A percentile compares a stretch with the other conserved stretches of the same genome.
phyloP scores from a whole-genome alignment of 164 flowering plant species.

The Vitis riparia region DNA sequence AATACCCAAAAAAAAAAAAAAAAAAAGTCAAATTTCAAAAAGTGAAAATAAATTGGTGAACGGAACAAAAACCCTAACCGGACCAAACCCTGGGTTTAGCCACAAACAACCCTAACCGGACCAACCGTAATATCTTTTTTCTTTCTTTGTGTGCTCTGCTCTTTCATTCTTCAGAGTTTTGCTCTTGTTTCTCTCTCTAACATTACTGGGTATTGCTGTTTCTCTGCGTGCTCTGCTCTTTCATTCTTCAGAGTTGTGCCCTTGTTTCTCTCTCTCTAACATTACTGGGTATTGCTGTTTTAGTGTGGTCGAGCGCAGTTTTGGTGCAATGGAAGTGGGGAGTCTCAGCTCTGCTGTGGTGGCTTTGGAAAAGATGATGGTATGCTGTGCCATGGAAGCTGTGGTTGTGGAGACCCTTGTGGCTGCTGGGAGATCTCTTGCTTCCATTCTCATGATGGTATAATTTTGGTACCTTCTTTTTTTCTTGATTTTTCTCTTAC shows the following conservation, averaged over 20 bases:
- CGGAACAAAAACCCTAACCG: constrained; percentile 24
- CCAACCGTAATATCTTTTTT: constrained; percentile 4
- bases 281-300: not conserved
- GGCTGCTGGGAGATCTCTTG: constrained; percentile 25
- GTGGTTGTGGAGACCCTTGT: constrained; percentile 24
- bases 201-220: not conserved
- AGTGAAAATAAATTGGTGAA: not conserved
- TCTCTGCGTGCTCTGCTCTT: not conserved
- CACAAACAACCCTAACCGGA: constrained; percentile 12
- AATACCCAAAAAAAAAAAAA: not conserved
- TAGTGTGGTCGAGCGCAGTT: constrained; percentile 6
- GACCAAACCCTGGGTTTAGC: constrained; percentile 21
- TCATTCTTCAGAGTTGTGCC: not conserved
- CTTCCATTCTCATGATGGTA: constrained; percentile 29
- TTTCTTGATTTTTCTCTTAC: not conserved
- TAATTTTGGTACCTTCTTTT: not conserved
- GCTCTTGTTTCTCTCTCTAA: not conserved
- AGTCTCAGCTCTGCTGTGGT: constrained; percentile 11
- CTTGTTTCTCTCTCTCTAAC: not conserved
- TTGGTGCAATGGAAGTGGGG: constrained; percentile 26
- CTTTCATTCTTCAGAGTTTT: not conserved
- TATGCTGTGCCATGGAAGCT: constrained; percentile 23
- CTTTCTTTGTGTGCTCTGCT: not conserved
- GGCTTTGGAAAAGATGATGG: constrained; percentile 8
- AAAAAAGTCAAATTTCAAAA: not conserved